A percentile compares a stretch with the other conserved stretches of the same genome.
Evolutionary conservation across 2,329 filamentous ascomycete genomes (phyloP).

Genomic region (Penicillium sp.): DNA sequence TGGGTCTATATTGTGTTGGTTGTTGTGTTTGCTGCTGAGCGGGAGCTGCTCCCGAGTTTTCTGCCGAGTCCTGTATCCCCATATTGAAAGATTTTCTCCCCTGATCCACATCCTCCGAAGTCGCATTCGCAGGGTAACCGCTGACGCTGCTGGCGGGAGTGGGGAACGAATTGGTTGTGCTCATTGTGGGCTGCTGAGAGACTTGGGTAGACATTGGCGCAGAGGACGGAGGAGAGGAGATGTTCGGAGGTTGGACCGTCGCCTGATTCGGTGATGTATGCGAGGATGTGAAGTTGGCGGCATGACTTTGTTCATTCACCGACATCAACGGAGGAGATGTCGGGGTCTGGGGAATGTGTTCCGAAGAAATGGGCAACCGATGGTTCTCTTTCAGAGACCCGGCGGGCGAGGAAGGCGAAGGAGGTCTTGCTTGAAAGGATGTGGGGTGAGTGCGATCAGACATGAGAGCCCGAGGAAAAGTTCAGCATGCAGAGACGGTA

Average conservation of each 20-base stretch:
- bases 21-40: constrained; percentile 19
- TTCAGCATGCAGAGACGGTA: constrained; percentile 16
- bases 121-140: constrained; percentile 34
- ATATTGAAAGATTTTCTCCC: constrained; percentile 33
- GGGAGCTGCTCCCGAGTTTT: constrained; percentile 17
- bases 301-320: constrained; percentile 51
- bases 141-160: constrained; percentile 49
- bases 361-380: constrained; percentile 31
- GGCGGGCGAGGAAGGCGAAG: constrained; percentile 46
- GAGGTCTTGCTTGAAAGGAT: constrained; percentile 40
- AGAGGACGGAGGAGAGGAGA: constrained; percentile 44
- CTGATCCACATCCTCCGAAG: constrained; percentile 39
- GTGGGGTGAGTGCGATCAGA: constrained; percentile 38
- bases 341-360: constrained; percentile 40
- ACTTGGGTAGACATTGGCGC: constrained; percentile 45
- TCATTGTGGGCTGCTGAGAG: constrained; percentile 44
- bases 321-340: constrained; percentile 53
- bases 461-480: constrained; percentile 33
- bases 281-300: constrained; percentile 45
- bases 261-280: constrained; percentile 48
- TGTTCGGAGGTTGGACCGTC: constrained; percentile 41
- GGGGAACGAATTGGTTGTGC: constrained; percentile 45
- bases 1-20: constrained; percentile 32
- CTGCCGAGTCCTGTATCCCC: constrained; percentile 23
- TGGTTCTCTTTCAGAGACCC: constrained; percentile 40